Evolutionary conservation across 768 basidiomycete genomes (phyloP).

Genomic region (Russula earlei): DNA sequence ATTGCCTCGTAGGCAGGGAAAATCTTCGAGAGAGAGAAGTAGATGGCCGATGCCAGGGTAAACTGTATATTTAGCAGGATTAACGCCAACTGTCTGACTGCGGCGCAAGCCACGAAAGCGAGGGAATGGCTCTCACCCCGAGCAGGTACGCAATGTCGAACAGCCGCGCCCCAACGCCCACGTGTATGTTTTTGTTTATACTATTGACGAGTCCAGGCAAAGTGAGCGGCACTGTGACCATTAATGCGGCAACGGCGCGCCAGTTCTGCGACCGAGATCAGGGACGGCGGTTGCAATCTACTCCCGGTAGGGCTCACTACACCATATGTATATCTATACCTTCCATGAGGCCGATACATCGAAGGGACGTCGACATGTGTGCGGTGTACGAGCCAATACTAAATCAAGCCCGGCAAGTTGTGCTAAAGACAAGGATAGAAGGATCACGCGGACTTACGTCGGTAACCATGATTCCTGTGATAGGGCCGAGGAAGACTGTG

Average conservation of each 20-base stretch:
- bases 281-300: not conserved
- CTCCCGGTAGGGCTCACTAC: slow-evolving; percentile 34
- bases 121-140: slow-evolving; percentile 35
- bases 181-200: slow-evolving; percentile 55
- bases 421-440: not conserved
- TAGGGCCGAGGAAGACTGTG: slow-evolving; percentile 78
- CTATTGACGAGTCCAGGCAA: slow-evolving; percentile 71
- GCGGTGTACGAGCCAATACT: slow-evolving; percentile 74
- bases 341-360: slow-evolving; percentile 72
- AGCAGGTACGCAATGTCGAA: slow-evolving; percentile 73
- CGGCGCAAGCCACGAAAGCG: not conserved
- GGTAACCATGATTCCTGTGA: slow-evolving; percentile 63
- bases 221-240: slow-evolving; percentile 59
- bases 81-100: too few relatives aligned
- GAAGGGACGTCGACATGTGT: slow-evolving; percentile 71
- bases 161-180: slow-evolving; percentile 46
- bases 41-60: slow-evolving; percentile 12
- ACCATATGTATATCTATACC: slow-evolving; percentile 71
- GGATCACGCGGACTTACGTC: slow-evolving; percentile 33
- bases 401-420: not conserved
- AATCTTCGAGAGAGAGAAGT: slow-evolving; percentile 11
- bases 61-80: not conserved
- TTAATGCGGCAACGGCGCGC: slow-evolving; percentile 61
- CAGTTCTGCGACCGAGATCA: slow-evolving; percentile 52
- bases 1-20: slow-evolving; percentile 18